Percentiles rank a stretch among this genome's conserved stretches.
phyloP scores from a whole-genome alignment of 2,329 filamentous ascomycete species.

The Cladosporium velox region DNA sequence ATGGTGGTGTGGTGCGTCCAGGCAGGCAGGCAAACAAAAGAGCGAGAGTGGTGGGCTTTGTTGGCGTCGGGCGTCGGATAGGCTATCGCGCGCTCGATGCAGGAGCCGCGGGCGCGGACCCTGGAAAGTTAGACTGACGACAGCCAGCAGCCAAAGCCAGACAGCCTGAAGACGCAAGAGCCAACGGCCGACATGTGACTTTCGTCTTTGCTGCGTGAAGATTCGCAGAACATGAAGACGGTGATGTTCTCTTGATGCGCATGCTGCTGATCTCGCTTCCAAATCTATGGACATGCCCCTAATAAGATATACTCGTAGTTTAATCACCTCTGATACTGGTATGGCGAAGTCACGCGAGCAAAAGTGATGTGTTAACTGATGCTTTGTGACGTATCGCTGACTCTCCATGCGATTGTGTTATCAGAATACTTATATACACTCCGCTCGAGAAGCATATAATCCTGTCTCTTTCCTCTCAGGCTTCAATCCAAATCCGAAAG shows the following conservation, averaged over 20 bases:
- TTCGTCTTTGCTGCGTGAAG: neutral
- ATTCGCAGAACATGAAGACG: neutral
- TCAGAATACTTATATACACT: neutral
- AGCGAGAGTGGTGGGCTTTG: conserved; percentile 7
- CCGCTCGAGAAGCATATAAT: neutral
- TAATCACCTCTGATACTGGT: neutral
- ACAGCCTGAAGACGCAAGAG: neutral
- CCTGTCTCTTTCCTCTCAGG: neutral
- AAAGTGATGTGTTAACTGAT: neutral
- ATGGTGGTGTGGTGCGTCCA: neutral
- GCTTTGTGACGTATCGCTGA: conserved; percentile 10
- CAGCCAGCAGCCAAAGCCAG: neutral
- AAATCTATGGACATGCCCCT: neutral
- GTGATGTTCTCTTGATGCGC: neutral
- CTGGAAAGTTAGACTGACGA: neutral
- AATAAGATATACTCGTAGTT: neutral
- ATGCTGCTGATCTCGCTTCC: neutral
- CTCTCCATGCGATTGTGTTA: conserved; percentile 4
- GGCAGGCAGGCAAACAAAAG: neutral
- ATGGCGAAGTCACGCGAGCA: neutral
- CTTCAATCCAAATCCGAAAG: neutral
- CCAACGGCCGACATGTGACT: conserved; percentile 5
- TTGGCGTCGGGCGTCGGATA: conserved; percentile 3
- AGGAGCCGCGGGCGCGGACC: neutral
- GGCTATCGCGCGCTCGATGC: neutral